Evolutionary conservation across 2,329 filamentous ascomycete species (phyloP).

Genomic region (Gliomastix tumulicola): DNA sequence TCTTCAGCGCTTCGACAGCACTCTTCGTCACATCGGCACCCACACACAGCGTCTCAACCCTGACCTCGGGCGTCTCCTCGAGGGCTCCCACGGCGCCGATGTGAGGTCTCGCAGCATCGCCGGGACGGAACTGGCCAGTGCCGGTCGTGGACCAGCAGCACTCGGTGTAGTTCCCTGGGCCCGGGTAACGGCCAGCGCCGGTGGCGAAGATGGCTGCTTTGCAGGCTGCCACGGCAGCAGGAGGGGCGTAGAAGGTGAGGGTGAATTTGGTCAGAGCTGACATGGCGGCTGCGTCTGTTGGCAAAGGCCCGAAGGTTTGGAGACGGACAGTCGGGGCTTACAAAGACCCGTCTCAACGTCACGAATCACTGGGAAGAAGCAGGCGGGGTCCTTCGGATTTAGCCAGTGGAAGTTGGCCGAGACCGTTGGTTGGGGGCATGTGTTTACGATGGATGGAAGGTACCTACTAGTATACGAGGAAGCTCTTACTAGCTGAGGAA

Average conservation of each 20-base stretch:
- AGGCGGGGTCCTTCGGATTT: no score
- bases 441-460: no score
- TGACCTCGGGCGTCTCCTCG: constrained; percentile 52
- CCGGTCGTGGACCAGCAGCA: constrained; percentile 45
- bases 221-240: constrained; percentile 33
- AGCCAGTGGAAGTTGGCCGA: no score
- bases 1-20: constrained; percentile 58
- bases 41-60: constrained; percentile 56
- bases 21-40: constrained; percentile 48
- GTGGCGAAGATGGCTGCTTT: constrained; percentile 51
- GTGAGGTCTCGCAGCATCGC: constrained; percentile 52
- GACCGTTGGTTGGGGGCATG: no score
- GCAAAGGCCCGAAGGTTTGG: no score
- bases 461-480: no score
- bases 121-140: constrained; percentile 60
- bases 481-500: no score
- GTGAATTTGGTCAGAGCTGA: constrained; percentile 11
- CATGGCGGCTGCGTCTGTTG: no score
- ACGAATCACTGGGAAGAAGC: no score
- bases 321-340: no score
- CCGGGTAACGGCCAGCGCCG: constrained; percentile 47
- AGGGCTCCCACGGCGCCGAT: constrained; percentile 51
- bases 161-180: constrained; percentile 46
- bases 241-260: constrained; percentile 45
- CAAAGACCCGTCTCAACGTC: no score